Evolutionary conservation across 2,329 filamentous ascomycete genomes (phyloP), one percentile per base, ranked within the genome.

Genomic region (Calonectria pteridis): DNA sequence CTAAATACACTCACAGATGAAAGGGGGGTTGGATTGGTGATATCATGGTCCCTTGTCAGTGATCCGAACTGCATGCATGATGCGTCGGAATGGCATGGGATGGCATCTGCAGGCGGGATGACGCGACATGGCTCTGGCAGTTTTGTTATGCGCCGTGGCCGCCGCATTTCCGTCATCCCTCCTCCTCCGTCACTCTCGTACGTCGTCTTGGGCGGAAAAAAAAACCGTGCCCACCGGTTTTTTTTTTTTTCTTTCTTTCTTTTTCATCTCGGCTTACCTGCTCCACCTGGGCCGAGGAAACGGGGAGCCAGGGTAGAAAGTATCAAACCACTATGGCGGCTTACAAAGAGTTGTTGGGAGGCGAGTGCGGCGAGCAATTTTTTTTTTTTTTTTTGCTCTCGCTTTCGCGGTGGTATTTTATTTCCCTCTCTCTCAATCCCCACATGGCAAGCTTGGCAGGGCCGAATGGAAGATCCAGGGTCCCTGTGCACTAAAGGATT

Each of bases 31-130:
- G 66, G 26, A 53, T 53, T 68, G 51, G 23, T 46, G 51, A 26
- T 59, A 55, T 49, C 53, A 43, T 16, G 49, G 66, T 23, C 37
- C 66, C 66, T 23, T 59, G 66, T 23, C 51, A 46, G 26, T 68
- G 66, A 68, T 59, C 50, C 37, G 35, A 37, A 49, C 66, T 59
- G 66, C 66, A 68, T 68, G 51, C 49, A 46, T 37, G 26, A 31
- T 55, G 28, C 35, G 13, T 67, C 11, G 46, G 64, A 28, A 26
- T 53, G 50, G 51, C 51, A 58, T 43, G 51, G 28, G 37, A 49
- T 43, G 50, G 23, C 66, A 26, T 23, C 55, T 43, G 66, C 66
- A 49, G 46, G 35, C 29, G 35, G 26, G 51, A 68, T 68, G 66
- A 43, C 66, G 66, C 53, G 66, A 59, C 51, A 59, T 46, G 50